These are phyloP conservation scores for Fusarium sp. DNA, from an alignment of 2,329 filamentous ascomycete species.

Conservation along the genomic window DNA sequence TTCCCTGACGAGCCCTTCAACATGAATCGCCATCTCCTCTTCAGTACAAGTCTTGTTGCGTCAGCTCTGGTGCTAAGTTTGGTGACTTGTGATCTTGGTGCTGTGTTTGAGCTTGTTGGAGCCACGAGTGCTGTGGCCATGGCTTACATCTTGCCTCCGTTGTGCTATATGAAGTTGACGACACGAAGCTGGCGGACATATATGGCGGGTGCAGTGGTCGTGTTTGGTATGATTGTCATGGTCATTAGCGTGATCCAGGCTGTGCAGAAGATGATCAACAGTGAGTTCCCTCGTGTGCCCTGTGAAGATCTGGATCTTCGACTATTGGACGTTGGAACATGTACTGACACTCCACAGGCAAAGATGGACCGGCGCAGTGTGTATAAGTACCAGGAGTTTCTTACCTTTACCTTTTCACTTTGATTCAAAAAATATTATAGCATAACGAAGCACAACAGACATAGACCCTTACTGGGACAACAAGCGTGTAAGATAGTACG, in stretches of 20 bases:
- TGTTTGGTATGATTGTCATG: conserved; percentile 84
- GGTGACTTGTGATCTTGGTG: conserved; percentile 90
- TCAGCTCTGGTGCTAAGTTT: conserved; percentile 80
- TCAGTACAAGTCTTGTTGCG: conserved; percentile 85
- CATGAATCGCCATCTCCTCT: conserved; percentile 83
- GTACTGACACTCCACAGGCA: conserved; percentile 36
- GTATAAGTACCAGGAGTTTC: conserved; percentile 19
- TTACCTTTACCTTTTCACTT: background rate
- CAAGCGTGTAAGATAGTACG: conserved; percentile 20
- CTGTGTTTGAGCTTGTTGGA: conserved; percentile 95
- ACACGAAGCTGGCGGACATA: conserved; percentile 79
- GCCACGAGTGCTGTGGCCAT: conserved; percentile 93
- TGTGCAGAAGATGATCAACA: conserved; percentile 70
- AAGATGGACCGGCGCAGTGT: conserved; percentile 42
- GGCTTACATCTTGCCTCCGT: conserved; percentile 92
- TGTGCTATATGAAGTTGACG: conserved; percentile 95
- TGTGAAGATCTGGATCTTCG: background rate
- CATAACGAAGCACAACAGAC: conserved; percentile 23
- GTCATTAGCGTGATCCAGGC: conserved; percentile 80
- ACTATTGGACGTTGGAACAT: background rate
- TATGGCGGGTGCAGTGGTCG: conserved; percentile 76
- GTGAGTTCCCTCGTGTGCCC: conserved; percentile 42
- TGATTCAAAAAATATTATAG: conserved; percentile 13
- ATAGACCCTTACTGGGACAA: conserved; percentile 25
- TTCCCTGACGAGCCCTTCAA: conserved; percentile 78